Evolutionary conservation across 2,329 filamentous ascomycete species (phyloP), one percentile per base, ranked within the genome.

Genomic region (Elsinoe perseae): DNA sequence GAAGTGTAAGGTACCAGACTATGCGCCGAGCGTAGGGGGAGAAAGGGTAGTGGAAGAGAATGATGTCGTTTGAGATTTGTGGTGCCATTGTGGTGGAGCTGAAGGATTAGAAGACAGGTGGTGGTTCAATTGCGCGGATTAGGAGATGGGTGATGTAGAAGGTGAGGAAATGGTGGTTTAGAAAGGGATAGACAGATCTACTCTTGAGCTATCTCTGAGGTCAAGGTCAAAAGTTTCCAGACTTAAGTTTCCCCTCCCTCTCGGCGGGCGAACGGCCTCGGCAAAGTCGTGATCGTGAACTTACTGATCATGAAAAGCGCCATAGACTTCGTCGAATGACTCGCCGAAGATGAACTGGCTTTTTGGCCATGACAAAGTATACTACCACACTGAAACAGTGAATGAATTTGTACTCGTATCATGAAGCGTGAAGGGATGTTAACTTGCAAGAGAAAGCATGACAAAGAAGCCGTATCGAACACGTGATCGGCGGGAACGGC

Each of bases 1-100:
- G 79, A 2, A 89, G 76, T 36, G 77, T 74, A 10, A 89, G 73
- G 65, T 89, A 89, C 83, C 84, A 87, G 23, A 79, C 69, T 25
- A 88, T 69, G 58, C 83, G 73, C 56, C 76, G 76, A 6, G 83
- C 84, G 64, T 80, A 87, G 0, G 84, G 84, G 9, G 84, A 87
- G 64, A 74, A 77, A 0, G 74, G 66, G 66, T 88, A 88, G 68
- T 86, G 83, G 67, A 84, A 87, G 1, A 88, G 64, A 6, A 86
- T 72, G 18, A 85, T 77, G n/a, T 70, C 69, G 50, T 74, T 72
- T 14, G 68, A 68, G 16, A 61, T 58, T 18, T 57, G 18, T 3
- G 54, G 8, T 25, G 64, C 50, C 66, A 68, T 68, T 30, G 50
- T 60, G 36, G 55, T 25, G 20, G 18, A 44, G 30, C 30, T 14